Base-by-base conservation (phyloP, 495 filamentous ascomycete species). In the Penicillium parvum region DNA sequence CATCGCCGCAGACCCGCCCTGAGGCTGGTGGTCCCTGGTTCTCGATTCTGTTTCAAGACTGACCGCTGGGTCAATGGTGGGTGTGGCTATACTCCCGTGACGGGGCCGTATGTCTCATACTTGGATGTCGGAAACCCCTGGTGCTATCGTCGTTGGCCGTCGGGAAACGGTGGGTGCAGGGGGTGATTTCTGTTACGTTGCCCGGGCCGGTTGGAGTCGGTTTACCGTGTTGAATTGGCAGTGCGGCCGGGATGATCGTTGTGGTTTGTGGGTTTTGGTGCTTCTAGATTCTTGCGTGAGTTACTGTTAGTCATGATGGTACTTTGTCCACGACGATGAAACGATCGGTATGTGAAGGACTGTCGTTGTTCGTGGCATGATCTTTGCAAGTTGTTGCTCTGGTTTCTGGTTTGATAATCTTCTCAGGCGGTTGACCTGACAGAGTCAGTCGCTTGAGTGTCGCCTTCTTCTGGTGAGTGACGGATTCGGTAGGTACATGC, bases 191-290 rank as follows among this genome's bases (percentile, higher is more conserved):
- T 12, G 27, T 14, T 25, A 15, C 22, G 12, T 23, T 28, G 23
- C 10, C 30, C 29, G 40, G 30, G 19, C 29, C 29, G 40, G 32
- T 30, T 43, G 27, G 19, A 41, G 29, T 43, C 40, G 40, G 40
- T 34, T 30, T 43, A 22, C 40, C 30, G 40, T 16, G 29, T 32
- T 17, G 39, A 20, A n/a, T 37, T 27, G 35, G 12, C 3, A 15
- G 12, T 30, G 12, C 4, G 5, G 14, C 18, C 27, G 37, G 17
- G 37, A 27, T 15, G 21, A 40, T 29, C n/a, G 16, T 40, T 11
- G 16, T 18, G 18, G 26, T 11, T 28, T 17, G 12, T 32, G 26
- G 14, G 18, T 18, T 12, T 28, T 23, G 17, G 14, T n/a, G 18
- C 21, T 11, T 40, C 20, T 40, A 30, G 15, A 16, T 15, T 10